phyloP scores from a whole-genome alignment of 768 basidiomycete genomes.

The Pleurotus platypus region DNA sequence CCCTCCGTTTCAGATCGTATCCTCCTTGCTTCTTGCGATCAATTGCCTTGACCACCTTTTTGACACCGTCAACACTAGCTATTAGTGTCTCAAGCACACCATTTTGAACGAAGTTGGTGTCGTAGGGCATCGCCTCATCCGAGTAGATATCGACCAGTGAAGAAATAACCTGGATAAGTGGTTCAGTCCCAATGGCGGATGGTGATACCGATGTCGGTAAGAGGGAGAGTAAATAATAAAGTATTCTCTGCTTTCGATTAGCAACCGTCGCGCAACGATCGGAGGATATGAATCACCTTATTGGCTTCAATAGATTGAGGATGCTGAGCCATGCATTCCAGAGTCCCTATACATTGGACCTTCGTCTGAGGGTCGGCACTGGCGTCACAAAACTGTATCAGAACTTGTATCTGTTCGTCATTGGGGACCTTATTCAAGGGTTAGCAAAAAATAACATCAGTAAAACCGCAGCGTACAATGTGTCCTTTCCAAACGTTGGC shows the following conservation, averaged over 20 bases:
- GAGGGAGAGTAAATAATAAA: slow-evolving; percentile 62
- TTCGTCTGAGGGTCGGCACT: slow-evolving; percentile 51
- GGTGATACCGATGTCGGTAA: slow-evolving; percentile 41
- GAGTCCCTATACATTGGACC: slow-evolving; percentile 81
- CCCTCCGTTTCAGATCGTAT: slow-evolving; percentile 59
- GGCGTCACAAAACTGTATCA: slow-evolving; percentile 64
- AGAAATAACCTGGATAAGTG: slow-evolving; percentile 73
- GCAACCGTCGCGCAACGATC: background rate
- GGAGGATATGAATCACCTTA: slow-evolving; percentile 29
- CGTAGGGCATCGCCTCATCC: slow-evolving; percentile 78
- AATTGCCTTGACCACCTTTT: slow-evolving; percentile 58
- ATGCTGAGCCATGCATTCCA: slow-evolving; percentile 79
- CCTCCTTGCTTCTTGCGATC: slow-evolving; percentile 67
- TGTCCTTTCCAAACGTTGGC: slow-evolving; percentile 69
- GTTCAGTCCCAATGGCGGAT: slow-evolving; percentile 53
- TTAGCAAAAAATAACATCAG: background rate
- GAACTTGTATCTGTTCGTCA: slow-evolving; percentile 55
- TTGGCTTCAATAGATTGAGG: slow-evolving; percentile 64
- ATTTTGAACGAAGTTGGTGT: slow-evolving; percentile 73
- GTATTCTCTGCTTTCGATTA: slow-evolving; percentile 43
- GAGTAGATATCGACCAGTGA: slow-evolving; percentile 92
- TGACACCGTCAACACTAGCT: slow-evolving; percentile 59
- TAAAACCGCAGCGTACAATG: slow-evolving; percentile 12
- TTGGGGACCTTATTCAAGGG: slow-evolving; percentile 42
- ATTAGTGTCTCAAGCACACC: slow-evolving; percentile 52